Evolutionary conservation across 139 green algal genomes (phyloP).

Genomic region (Ulvella scutata): DNA sequence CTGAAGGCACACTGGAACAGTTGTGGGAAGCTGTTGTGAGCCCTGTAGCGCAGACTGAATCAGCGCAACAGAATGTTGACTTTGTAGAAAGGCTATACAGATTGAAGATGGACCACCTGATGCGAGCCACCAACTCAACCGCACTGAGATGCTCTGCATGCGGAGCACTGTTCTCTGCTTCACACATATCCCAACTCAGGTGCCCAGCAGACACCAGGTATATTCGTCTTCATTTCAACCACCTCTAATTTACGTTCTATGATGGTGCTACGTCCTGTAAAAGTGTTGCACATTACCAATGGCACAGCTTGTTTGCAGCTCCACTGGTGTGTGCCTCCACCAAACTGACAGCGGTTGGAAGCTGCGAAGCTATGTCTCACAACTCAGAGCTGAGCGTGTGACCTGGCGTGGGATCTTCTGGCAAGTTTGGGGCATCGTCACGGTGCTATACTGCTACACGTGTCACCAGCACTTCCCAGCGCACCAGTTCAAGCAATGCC

Average conservation of each 20-base stretch:
- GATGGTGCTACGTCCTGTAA: neutral
- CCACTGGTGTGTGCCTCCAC: conserved; percentile 6
- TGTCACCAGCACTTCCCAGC: conserved; percentile 14
- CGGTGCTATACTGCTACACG: conserved; percentile 9
- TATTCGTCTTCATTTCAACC: neutral
- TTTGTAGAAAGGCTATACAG: conserved; percentile 11
- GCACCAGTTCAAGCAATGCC: neutral
- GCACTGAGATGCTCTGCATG: conserved; percentile 7
- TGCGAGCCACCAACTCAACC: conserved; percentile 5
- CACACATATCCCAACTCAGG: conserved; percentile 4
- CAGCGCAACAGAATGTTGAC: neutral
- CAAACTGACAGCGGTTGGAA: conserved; percentile 7
- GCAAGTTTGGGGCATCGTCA: conserved; percentile 6
- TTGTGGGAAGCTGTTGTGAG: no score
- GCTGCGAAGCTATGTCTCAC: neutral
- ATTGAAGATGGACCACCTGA: conserved; percentile 8
- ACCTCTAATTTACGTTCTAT: neutral
- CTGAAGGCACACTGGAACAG: no score
- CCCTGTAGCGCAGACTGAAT: no score
- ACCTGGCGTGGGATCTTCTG: conserved; percentile 8
- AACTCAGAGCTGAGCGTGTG: neutral
- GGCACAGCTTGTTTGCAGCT: neutral
- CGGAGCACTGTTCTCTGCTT: conserved; percentile 7
- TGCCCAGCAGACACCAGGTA: neutral
- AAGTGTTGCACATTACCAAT: neutral